phyloP scores from a whole-genome alignment of 345 rosid genomes.

The Anacardium occidentale region DNA sequence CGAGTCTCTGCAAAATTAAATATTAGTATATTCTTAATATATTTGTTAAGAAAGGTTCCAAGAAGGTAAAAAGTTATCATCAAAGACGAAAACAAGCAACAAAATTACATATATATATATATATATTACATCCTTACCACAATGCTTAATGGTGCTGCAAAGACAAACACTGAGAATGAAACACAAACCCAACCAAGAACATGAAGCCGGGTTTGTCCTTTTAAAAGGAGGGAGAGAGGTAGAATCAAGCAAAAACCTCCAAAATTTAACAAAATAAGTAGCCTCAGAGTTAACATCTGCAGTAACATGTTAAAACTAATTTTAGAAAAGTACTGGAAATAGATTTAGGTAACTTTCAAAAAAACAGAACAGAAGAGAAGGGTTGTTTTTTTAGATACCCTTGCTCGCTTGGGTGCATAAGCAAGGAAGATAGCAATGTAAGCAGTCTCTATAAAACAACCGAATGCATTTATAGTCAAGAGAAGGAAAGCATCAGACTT shows the following conservation, averaged over 20 bases:
- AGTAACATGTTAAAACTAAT: background rate
- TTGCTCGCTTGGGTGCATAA: constrained; percentile 50
- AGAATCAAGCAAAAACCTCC: constrained; percentile 29
- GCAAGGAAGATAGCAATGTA: constrained; percentile 54
- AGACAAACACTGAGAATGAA: constrained; percentile 27
- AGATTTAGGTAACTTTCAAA: background rate
- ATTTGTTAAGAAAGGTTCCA: background rate
- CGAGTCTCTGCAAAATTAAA: constrained; percentile 29
- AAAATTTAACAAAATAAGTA: constrained; percentile 27
- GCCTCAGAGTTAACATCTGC: constrained; percentile 31
- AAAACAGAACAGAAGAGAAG: background rate
- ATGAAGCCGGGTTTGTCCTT: constrained; percentile 20
- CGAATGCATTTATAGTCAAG: constrained; percentile 59
- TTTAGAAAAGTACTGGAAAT: background rate
- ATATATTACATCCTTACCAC: constrained; percentile 23
- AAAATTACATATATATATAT: background rate
- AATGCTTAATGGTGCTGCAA: constrained; percentile 37
- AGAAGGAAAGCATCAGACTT: constrained; percentile 61
- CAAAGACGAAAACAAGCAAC: background rate
- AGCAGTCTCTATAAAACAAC: constrained; percentile 59
- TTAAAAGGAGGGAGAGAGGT: constrained; percentile 26
- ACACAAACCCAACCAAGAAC: constrained; percentile 38
- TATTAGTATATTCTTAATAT: background rate
- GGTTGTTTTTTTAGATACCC: constrained; percentile 33
- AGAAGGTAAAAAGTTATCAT: background rate